Evolutionary conservation across 2,329 filamentous ascomycete species (phyloP).

Genomic region (Claviceps quebecensis): DNA sequence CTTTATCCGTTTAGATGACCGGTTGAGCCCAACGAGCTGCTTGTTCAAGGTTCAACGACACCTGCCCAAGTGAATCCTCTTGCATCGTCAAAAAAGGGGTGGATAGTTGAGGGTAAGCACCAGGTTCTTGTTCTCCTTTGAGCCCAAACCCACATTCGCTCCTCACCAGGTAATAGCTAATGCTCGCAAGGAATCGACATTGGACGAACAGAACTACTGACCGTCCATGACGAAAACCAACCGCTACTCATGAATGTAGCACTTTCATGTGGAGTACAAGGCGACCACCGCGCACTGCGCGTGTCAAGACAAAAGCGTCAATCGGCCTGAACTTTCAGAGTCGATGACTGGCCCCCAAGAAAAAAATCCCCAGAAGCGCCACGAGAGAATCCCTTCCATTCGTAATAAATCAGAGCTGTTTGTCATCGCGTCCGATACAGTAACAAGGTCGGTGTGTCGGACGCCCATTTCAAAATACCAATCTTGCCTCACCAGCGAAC

Average conservation of each 20-base stretch:
- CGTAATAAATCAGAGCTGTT: constrained; percentile 78
- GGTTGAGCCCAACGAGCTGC: too few relatives aligned
- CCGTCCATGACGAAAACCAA: not conserved
- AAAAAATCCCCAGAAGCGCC: not conserved
- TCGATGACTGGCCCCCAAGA: too few relatives aligned
- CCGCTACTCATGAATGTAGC: not conserved
- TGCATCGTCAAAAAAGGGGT: too few relatives aligned
- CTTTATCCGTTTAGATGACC: too few relatives aligned
- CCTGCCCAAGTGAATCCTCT: too few relatives aligned
- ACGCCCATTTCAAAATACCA: constrained; percentile 92
- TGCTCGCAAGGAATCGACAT: not conserved
- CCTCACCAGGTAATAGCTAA: too few relatives aligned
- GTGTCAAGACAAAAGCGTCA: not conserved
- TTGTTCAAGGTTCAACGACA: too few relatives aligned
- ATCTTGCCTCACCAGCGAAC: constrained; percentile 49
- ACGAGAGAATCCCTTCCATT: constrained; percentile 19
- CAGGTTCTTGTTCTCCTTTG: too few relatives aligned
- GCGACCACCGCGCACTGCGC: not conserved
- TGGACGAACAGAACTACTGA: not conserved
- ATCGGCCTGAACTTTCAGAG: not conserved
- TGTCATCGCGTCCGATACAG: constrained; percentile 83
- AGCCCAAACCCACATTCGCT: too few relatives aligned
- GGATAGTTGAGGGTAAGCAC: too few relatives aligned
- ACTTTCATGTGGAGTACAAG: not conserved
- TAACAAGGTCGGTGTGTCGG: constrained; percentile 99